Conservation (phyloP, 257 asterid genomes). For the Nicotiana sylvestris region DNA sequence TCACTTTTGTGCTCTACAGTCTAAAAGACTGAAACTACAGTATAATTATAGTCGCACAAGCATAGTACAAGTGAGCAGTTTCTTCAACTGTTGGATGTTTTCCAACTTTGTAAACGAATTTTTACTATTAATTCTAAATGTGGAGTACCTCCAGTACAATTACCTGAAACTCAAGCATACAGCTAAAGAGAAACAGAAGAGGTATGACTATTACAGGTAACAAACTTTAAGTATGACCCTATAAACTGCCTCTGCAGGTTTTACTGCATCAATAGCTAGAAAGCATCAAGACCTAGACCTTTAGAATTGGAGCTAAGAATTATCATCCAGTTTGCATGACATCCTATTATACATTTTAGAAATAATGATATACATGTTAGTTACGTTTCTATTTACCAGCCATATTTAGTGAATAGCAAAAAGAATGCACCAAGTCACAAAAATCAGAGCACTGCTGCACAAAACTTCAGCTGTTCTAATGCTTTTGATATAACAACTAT, state of each 20-base stretch:
- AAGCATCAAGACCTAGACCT: constrained; percentile 2
- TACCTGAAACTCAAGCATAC: too few species aligned
- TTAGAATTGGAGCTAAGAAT: not conserved
- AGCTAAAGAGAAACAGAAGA: not conserved
- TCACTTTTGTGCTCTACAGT: not conserved
- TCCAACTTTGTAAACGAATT: not conserved
- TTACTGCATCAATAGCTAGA: not conserved
- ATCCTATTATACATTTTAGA: constrained; percentile 18
- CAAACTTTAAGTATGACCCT: not conserved
- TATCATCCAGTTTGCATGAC: not conserved
- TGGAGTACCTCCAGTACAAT: not conserved
- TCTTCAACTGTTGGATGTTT: not conserved
- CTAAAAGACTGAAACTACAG: not conserved
- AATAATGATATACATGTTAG: too few species aligned
- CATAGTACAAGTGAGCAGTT: not conserved
- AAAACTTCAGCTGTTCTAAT: too few species aligned
- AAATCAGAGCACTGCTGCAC: too few species aligned
- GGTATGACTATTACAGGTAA: not conserved
- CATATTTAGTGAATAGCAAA: too few species aligned
- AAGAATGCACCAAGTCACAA: too few species aligned
- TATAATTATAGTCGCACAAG: not conserved
- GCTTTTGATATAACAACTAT: too few species aligned
- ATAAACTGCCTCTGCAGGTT: too few species aligned
- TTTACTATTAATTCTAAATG: not conserved
- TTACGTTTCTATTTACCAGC: too few species aligned